These are phyloP conservation scores for Rhodotorula sp. DNA, from an alignment of 1,284 basidiomycete species.

Conservation along the genomic window DNA sequence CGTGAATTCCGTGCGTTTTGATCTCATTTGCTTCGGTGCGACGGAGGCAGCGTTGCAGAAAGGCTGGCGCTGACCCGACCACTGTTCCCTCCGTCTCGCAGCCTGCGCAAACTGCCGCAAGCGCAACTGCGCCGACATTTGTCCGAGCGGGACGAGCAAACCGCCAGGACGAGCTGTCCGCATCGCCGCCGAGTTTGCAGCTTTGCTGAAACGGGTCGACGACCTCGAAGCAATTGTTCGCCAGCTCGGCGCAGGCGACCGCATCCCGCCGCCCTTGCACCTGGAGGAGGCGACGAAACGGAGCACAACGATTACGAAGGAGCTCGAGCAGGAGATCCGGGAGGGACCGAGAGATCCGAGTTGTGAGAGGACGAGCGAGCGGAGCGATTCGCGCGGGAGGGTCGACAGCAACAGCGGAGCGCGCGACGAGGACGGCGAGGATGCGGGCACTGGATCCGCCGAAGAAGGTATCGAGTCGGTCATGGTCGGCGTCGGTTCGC, in stretches of 20 bases:
- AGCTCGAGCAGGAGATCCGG: conserved; percentile 12
- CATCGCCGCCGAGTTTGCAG: conserved; percentile 24
- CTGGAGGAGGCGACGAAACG: conserved; percentile 14
- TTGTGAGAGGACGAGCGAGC: neutral
- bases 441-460: neutral
- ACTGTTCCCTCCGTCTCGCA: neutral
- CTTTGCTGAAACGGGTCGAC: conserved; percentile 21
- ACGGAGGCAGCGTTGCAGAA: no score
- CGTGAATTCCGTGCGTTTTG: conserved; percentile 8
- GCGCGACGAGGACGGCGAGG: neutral
- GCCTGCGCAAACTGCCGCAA: conserved; percentile 16
- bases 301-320: conserved; percentile 5
- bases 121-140: conserved; percentile 25
- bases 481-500: conserved; percentile 25
- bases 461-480: conserved; percentile 12
- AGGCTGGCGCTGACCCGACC: neutral
- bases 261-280: conserved; percentile 23
- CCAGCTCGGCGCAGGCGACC: conserved; percentile 12
- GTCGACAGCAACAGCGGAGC: neutral
- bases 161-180: conserved; percentile 28
- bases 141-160: conserved; percentile 14
- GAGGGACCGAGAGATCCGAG: neutral
- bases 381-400: neutral
- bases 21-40: no score
- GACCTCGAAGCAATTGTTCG: conserved; percentile 19